Percentiles rank a stretch among this genome's conserved stretches.
Evolutionary conservation across 495 filamentous ascomycete species (phyloP).

Genomic region (Podospora pseudoanserina): DNA sequence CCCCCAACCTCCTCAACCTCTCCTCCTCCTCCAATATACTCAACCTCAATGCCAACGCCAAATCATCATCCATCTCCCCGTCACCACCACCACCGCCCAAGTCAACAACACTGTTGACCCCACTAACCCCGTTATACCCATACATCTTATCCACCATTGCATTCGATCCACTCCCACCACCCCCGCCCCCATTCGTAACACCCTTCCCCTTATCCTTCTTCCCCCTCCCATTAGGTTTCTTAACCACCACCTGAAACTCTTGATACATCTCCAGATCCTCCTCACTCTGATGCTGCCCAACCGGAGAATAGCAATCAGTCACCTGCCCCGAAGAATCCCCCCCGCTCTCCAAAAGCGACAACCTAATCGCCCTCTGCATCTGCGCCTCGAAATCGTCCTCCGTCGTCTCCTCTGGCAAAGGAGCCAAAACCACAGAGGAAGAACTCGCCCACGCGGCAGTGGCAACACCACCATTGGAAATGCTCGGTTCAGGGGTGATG

Average conservation of each 20-base stretch:
- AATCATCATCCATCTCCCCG: conserved; percentile 54
- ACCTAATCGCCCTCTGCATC: conserved; percentile 74
- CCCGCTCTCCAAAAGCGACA: conserved; percentile 63
- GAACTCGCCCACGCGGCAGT: conserved; percentile 29
- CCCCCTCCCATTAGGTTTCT: conserved; percentile 35
- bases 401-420: conserved; percentile 45
- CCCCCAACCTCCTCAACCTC: conserved; percentile 22
- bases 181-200: too few relatives aligned
- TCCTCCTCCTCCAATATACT: conserved; percentile 77
- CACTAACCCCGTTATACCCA: conserved; percentile 21
- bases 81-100: conserved; percentile 26
- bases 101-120: conserved; percentile 3
- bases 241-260: conserved; percentile 50
- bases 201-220: conserved; percentile 36
- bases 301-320: background rate
- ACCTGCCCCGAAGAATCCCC: conserved; percentile 33
- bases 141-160: conserved; percentile 14
- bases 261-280: conserved; percentile 33
- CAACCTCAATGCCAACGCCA: conserved; percentile 79
- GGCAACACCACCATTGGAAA: conserved; percentile 30
- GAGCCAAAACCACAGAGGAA: conserved; percentile 15
- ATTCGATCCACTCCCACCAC: conserved; percentile 36
- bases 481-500: conserved; percentile 50
- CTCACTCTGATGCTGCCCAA: conserved; percentile 25
- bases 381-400: conserved; percentile 68